Evolutionary conservation across 768 basidiomycete genomes (phyloP).

Genomic region (Tricholoma bakamatsutake): DNA sequence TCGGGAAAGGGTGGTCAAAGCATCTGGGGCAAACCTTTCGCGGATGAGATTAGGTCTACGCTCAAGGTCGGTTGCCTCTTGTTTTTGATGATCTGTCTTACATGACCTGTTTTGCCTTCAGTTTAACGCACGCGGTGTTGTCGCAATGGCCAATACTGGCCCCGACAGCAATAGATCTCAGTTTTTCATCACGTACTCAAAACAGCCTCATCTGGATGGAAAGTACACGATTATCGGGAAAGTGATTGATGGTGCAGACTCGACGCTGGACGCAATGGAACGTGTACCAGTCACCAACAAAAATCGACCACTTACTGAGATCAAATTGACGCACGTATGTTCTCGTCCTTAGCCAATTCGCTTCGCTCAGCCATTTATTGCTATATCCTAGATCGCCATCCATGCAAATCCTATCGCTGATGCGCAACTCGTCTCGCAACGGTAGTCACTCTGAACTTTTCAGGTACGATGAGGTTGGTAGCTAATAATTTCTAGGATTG

Average conservation of each 20-base stretch:
- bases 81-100: constrained; percentile 17
- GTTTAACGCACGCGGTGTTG: constrained; percentile 93
- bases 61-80: too few species aligned
- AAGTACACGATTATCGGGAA: constrained; percentile 95
- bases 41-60: constrained; percentile 90
- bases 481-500: background rate
- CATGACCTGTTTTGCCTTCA: constrained; percentile 23
- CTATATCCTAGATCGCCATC: constrained; percentile 58
- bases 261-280: constrained; percentile 92
- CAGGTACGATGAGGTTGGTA: background rate
- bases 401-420: constrained; percentile 97
- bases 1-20: constrained; percentile 96
- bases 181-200: constrained; percentile 86
- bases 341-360: background rate
- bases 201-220: constrained; percentile 90
- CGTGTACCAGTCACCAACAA: constrained; percentile 86
- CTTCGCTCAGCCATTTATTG: constrained; percentile 3
- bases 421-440: constrained; percentile 38
- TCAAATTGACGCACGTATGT: constrained; percentile 75
- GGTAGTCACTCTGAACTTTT: constrained; percentile 10
- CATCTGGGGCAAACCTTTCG: constrained; percentile 90
- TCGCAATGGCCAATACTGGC: constrained; percentile 98
- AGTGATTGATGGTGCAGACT: constrained; percentile 98
- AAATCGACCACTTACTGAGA: constrained; percentile 80
- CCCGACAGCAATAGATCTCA: constrained; percentile 91